Evolutionary conservation across 352 stramenopile species (phyloP).

Genomic region (Halophytophthora polymorphica): DNA sequence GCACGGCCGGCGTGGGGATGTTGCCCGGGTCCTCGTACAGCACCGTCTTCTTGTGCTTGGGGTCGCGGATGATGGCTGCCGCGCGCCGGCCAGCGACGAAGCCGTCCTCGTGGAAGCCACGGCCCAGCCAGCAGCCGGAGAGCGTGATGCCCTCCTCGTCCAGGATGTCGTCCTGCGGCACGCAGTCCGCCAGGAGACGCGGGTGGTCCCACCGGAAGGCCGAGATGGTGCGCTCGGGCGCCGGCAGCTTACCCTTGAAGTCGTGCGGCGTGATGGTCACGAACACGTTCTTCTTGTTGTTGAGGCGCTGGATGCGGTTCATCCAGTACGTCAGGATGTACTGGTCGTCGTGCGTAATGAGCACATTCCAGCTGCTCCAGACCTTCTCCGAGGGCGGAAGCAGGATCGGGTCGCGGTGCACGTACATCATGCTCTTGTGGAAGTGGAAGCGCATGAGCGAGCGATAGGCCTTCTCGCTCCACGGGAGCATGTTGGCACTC

Average conservation of each 20-base stretch:
- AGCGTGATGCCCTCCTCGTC: conserved; percentile 82
- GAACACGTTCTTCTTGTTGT: conserved; percentile 84
- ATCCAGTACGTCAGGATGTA: conserved; percentile 90
- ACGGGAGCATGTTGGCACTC: conserved; percentile 69
- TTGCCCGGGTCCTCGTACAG: conserved; percentile 86
- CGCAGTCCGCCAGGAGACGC: conserved; percentile 75
- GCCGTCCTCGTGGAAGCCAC: conserved; percentile 85
- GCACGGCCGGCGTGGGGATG: conserved; percentile 64
- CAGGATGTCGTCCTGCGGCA: conserved; percentile 85
- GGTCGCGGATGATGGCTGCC: conserved; percentile 73
- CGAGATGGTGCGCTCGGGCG: conserved; percentile 50
- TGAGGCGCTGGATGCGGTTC: conserved; percentile 86
- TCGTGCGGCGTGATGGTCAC: conserved; percentile 83
- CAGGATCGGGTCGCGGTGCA: conserved; percentile 77
- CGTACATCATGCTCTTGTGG: conserved; percentile 89
- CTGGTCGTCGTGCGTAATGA: conserved; percentile 80
- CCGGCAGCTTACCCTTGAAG: conserved; percentile 60
- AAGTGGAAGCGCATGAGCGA: conserved; percentile 80
- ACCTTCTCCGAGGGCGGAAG: conserved; percentile 71
- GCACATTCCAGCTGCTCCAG: conserved; percentile 85
- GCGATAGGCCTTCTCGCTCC: conserved; percentile 58
- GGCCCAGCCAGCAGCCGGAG: conserved; percentile 76
- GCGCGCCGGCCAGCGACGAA: conserved; percentile 81
- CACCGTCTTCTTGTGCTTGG: conserved; percentile 62
- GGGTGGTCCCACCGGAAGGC: conserved; percentile 86